phyloP scores from a whole-genome alignment of 177 flowering plant genomes.

The Telopea speciosissima region DNA sequence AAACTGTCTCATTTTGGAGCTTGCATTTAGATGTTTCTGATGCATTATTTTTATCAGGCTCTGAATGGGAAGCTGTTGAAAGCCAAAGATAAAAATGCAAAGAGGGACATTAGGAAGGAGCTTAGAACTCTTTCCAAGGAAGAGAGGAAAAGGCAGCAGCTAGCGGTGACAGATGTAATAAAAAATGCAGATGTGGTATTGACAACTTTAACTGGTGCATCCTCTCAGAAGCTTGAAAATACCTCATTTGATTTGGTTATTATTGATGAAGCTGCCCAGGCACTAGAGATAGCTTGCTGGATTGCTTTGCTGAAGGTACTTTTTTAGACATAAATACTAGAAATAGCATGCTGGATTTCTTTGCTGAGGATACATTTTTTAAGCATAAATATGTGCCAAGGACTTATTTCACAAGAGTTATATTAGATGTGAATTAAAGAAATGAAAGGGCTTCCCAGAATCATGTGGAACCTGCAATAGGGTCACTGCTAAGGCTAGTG shows the following conservation, averaged over 20 bases:
- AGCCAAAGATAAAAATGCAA: conserved; percentile 73
- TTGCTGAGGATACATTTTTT: conserved; percentile 54
- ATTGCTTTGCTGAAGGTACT: conserved; percentile 81
- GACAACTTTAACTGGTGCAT: conserved; percentile 92
- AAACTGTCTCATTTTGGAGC: background rate
- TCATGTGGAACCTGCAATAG: background rate
- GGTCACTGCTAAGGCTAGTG: too few relatives aligned
- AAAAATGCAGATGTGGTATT: conserved; percentile 79
- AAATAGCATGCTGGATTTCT: conserved; percentile 96
- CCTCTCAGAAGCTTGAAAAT: conserved; percentile 57
- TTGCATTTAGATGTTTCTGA: background rate
- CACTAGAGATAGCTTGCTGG: conserved; percentile 98
- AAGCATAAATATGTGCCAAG: background rate
- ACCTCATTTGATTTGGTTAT: conserved; percentile 84
- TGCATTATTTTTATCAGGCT: conserved; percentile 39
- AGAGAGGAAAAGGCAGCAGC: conserved; percentile 93
- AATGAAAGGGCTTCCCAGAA: background rate
- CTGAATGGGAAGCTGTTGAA: conserved; percentile 85
- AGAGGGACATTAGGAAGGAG: conserved; percentile 88
- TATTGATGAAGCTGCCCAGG: conserved; percentile 99
- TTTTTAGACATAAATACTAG: conserved; percentile 28
- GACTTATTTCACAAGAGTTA: background rate
- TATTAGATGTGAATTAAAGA: too few relatives aligned
- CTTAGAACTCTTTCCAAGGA: conserved; percentile 86
- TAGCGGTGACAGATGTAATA: conserved; percentile 88